Percentiles rank a stretch among this genome's conserved stretches.
phyloP scores from a whole-genome alignment of 352 stramenopile genomes.

The Elongisporangium senticosum region DNA sequence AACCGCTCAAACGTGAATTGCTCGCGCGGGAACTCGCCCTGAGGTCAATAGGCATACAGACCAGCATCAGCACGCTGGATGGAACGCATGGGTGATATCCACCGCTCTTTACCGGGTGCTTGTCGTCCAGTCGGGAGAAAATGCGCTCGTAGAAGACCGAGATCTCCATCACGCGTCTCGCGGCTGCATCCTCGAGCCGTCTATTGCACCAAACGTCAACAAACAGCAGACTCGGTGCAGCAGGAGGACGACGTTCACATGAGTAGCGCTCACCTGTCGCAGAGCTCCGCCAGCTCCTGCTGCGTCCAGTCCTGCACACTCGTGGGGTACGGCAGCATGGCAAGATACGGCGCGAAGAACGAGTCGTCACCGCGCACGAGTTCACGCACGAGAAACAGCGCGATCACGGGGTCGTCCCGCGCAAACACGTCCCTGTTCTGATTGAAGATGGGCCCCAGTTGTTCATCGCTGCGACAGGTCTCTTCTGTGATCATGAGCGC shows the following conservation, averaged over 20 bases:
- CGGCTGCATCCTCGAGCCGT: constrained; percentile 37
- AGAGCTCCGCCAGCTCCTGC: constrained; percentile 60
- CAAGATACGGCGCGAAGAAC: constrained; percentile 87
- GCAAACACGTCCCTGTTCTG: constrained; percentile 64
- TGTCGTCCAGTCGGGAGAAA: constrained; percentile 34
- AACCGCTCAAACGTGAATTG: constrained; percentile 70
- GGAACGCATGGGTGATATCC: constrained; percentile 1
- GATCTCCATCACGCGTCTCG: constrained; percentile 49
- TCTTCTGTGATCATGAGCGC: constrained; percentile 72
- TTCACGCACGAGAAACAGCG: constrained; percentile 83
- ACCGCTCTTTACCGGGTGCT: constrained; percentile 30
- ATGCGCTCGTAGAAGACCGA: constrained; percentile 50
- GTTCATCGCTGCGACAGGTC: constrained; percentile 43
- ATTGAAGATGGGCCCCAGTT: constrained; percentile 36
- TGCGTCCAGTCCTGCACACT: constrained; percentile 81
- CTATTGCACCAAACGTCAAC: constrained; percentile 8
- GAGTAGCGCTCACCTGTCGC: constrained; percentile 37
- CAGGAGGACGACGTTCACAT: background rate
- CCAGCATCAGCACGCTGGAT: background rate
- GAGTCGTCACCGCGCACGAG: constrained; percentile 46
- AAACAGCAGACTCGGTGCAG: background rate
- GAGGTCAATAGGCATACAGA: background rate
- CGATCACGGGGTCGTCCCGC: constrained; percentile 76
- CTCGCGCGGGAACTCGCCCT: constrained; percentile 38
- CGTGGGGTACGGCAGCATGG: constrained; percentile 71